phyloP scores from a whole-genome alignment of 2,329 filamentous ascomycete genomes.

The Diplocarpon mali region DNA sequence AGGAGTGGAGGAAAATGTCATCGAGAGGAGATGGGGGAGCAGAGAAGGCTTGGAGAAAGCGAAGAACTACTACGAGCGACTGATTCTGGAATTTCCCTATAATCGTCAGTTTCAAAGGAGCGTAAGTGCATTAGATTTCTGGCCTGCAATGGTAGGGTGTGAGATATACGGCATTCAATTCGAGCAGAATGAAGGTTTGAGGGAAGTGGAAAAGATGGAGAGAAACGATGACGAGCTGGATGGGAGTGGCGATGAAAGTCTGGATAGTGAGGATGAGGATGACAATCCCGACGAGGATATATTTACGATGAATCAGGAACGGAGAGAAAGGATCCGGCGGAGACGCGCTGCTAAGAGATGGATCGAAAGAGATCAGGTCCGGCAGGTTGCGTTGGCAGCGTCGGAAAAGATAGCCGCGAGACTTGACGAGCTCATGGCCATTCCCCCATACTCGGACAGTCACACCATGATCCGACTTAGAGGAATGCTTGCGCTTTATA shows the following conservation, averaged over 20 bases:
- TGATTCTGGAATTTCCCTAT: conserved; percentile 69
- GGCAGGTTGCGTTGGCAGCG: conserved; percentile 25
- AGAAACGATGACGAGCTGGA: conserved; percentile 22
- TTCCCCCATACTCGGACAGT: conserved; percentile 59
- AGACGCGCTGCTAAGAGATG: conserved; percentile 18
- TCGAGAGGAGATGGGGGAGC: conserved; percentile 29
- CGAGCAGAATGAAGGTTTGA: conserved; percentile 39
- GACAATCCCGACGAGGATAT: conserved; percentile 17
- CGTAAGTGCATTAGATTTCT: conserved; percentile 64
- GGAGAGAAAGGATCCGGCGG: conserved; percentile 7
- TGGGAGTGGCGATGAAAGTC: conserved; percentile 13
- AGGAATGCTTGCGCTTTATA: conserved; percentile 64
- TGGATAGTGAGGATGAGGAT: conserved; percentile 8
- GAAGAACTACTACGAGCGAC: conserved; percentile 61
- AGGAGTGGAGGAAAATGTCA: background rate
- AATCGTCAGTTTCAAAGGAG: conserved; percentile 45
- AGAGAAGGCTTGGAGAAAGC: conserved; percentile 43
- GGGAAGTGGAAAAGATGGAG: conserved; percentile 27
- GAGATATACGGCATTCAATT: conserved; percentile 68
- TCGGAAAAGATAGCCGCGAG: conserved; percentile 53
- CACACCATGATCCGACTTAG: conserved; percentile 56
- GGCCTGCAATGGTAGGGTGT: conserved; percentile 66
- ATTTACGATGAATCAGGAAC: conserved; percentile 13
- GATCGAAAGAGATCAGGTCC: conserved; percentile 23
- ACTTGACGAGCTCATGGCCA: conserved; percentile 61